These are phyloP conservation scores for Acanthamoeba comandoni DNA, from an alignment of 208 protist species.

Conservation along the genomic window DNA sequence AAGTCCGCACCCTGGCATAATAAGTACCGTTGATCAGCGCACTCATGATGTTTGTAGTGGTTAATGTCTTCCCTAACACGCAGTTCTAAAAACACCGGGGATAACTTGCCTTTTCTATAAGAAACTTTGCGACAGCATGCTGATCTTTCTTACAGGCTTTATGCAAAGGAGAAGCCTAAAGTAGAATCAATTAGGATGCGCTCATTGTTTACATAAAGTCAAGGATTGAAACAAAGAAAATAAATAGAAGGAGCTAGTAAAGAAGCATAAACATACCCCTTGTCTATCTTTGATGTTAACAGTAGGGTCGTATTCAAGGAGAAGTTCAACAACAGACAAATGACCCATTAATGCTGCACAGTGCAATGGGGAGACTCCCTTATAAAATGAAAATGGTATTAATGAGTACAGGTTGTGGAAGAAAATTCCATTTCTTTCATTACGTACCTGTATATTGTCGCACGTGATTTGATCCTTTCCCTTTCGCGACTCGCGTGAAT, in stretches of 20 bases:
- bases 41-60: too few species aligned
- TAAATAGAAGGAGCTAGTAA: too few species aligned
- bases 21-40: too few species aligned
- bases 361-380: conserved; percentile 21
- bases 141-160: conserved; percentile 60
- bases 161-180: conserved; percentile 19
- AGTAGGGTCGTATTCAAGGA: conserved; percentile 8
- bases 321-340: conserved; percentile 11
- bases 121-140: neutral
- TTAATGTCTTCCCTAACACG: too few species aligned
- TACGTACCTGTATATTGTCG: conserved; percentile 53
- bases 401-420: neutral
- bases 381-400: neutral
- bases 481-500: neutral
- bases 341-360: conserved; percentile 51
- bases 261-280: too few species aligned
- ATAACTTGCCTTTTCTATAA: conserved; percentile 1
- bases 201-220: too few species aligned
- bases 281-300: conserved; percentile 37
- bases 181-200: too few species aligned
- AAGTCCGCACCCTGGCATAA: conserved; percentile 23
- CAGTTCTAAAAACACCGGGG: conserved; percentile 2
- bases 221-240: too few species aligned
- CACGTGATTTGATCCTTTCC: neutral
- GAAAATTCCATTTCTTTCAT: too few species aligned